Base-by-base conservation (phyloP, 495 filamentous ascomycete genomes). In the Neurospora terricola region DNA sequence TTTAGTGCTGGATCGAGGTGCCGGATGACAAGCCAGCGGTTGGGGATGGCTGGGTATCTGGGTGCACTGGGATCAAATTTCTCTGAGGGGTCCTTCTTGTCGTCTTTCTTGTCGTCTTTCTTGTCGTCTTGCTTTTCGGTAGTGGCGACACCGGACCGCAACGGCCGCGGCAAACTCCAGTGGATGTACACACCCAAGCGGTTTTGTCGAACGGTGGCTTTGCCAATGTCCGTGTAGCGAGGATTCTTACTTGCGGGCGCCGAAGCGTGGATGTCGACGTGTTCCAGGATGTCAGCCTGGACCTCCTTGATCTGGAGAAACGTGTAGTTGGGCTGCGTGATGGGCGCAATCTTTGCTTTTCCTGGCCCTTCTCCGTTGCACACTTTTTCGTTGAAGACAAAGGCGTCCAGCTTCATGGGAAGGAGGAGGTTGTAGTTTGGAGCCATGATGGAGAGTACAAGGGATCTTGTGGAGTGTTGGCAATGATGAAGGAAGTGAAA, bases 311-410 rank as follows among this genome's bases (percentile, higher is more conserved):
- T 76, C 0, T 83, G 84, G 0, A 90, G 82, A 40, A 79, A 81
- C 8, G 81, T 84, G 76, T 88, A 89, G 76, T 88, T 87, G 6
- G 87, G 87, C 76, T 88, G 86, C 1, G 83, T 84, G 69, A 89
- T 84, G 14, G 87, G 87, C 1, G 81, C 82, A 42, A 89, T 87
- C 27, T 80, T 80, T 21, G 81, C 76, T 70, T 16, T 16, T 4
- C 40, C 14, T 30, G 14, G 36, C 42, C 36, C 36, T 43, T 8
- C 18, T 14, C 30, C 30, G 36, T 74, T 62, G 73, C 80, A 82
- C 37, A 81, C 78, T 1, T 30, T 21, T 16, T 72, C 40, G 74
- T 84, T 86, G 70, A 87, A 72, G n/a, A 84, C 72, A 73, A 85
- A 86, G 39, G 81, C 84, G 37, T 85, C 79, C 8, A 86, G 77